Base-by-base conservation (phyloP, 345 rosid genomes). In the Brassica carinata region DNA sequence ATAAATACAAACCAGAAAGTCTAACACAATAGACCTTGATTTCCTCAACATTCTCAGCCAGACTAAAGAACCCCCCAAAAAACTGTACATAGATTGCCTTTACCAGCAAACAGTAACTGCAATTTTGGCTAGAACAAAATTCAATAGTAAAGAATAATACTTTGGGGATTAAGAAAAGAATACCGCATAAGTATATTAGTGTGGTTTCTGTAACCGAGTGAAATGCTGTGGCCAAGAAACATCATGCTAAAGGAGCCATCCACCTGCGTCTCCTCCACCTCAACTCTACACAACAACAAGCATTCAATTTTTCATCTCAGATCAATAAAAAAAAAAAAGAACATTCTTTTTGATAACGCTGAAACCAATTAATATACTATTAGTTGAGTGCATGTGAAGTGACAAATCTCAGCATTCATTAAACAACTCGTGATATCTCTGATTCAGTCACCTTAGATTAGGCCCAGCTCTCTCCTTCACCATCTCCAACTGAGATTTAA, bases 211-310 rank as follows among this genome's bases (percentile, higher is more conserved):
- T 96, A 96, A 9, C 89, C 94, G 19, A 93, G 79, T 2, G 99
- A 90, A 70, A 96, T 93, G 73, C 92, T 91, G 81, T 88, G 86
- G 72, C 97, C 94, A 71, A 96, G 81, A 84, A 96, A 93, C 79
- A 90, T 66, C 99, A 93, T 96, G 85, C 84, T 93, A 87, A 96
- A 96, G 38, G 97, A 88, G 48, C 99, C 99, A 75, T 84, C 87
- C 82, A 93, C 90, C 68, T 79, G 85, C 31, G 85, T 80, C 88
- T 96, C 99, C 81, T 96, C 97, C 64, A 96, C 81, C 80, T 92
- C 99, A 73, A 93, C 80, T 58, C 99, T 96, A 88, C 58, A 82
- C 61, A 55, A 55, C 72, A 70, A 59, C 53, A 67, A 76, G 23
- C 26, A 55, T 65, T 74, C 27, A 5, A 1, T 51, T 78, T n/a